Evolutionary conservation across 352 stramenopile genomes (phyloP), one percentile per base, ranked within the genome.

Genomic region (Phytophthora sojae): DNA sequence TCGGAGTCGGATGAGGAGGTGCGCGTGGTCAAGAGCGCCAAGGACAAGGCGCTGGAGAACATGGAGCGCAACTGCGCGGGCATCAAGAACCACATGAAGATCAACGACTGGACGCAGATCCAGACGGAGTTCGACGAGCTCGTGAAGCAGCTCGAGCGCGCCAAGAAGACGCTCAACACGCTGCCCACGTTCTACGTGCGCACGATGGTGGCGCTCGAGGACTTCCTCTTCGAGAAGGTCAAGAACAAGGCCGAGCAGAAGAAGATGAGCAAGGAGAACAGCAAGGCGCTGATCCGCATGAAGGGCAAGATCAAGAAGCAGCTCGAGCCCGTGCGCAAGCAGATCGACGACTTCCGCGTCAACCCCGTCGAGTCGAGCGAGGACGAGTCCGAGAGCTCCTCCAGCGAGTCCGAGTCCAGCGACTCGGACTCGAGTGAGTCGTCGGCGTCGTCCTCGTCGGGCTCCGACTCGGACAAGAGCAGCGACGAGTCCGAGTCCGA

Each of bases 301-400:
- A 99, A 99, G 88, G 89, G 98, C 56, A 98, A 95, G 75, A 73
- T 99, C 51, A 98, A 98, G 75, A 99, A 99, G 83, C 92, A 98
- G 79, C 93, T 98, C 62, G 98, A 99, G 67, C 73, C 83, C n/a
- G 97, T 98, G 68, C 78, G 85, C 56, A 77, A 77, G 37, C 84
- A 97, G 53, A 90, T 99, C 63, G 83, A 97, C 60, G 88, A 94
- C 66, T 98, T 98, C 85, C 85, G 93, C 17, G 86, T 90, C 53
- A 93, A 98, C 82, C 96, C 96, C 7, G 79, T 97, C 49, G 88
- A 86, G 30, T 90, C 79, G 29, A 93, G 86, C 66, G 86, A 91
- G 3, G 86, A 85, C 39, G 81, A 92, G 52, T 73, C 69, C 17
- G 83, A 85, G 14, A 79, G 83, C 29, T 72, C 64, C 2, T 66